phyloP scores from a whole-genome alignment of 768 basidiomycete genomes.

The Rhodosporidiobolus sp. region DNA sequence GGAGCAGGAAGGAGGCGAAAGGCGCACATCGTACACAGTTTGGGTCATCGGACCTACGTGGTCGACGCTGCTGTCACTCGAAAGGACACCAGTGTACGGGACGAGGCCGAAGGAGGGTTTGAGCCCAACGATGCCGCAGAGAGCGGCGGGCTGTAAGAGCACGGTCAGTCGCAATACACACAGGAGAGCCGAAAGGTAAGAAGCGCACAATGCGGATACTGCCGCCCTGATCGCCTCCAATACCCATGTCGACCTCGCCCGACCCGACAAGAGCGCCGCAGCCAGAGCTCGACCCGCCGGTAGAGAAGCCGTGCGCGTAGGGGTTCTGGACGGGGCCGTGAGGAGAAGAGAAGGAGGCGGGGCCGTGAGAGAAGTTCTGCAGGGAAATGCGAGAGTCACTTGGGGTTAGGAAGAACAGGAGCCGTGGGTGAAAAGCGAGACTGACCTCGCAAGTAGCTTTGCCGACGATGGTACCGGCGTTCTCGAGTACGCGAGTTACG shows the following conservation, averaged over 20 bases:
- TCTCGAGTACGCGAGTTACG: conserved; percentile 53
- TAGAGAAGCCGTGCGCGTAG: conserved; percentile 16
- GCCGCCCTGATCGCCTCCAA: conserved; percentile 57
- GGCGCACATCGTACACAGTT: conserved; percentile 50
- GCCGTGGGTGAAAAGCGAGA: background rate
- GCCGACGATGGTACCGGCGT: conserved; percentile 51
- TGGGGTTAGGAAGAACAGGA: background rate
- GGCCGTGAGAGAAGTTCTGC: conserved; percentile 50
- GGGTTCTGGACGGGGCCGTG: conserved; percentile 53
- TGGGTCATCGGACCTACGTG: conserved; percentile 51
- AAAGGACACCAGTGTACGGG: conserved; percentile 55
- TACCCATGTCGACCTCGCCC: conserved; percentile 53
- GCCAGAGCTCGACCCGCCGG: conserved; percentile 55
- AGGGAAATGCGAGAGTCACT: too few relatives aligned
- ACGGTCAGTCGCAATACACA: too few relatives aligned
- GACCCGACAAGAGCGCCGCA: conserved; percentile 53
- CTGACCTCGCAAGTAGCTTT: conserved; percentile 51
- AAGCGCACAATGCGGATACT: conserved; percentile 50
- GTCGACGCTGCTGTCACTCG: conserved; percentile 52
- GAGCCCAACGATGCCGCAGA: conserved; percentile 54
- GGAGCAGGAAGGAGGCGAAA: background rate
- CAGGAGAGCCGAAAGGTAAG: background rate
- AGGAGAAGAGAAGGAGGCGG: conserved; percentile 50
- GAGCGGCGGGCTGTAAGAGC: conserved; percentile 49
- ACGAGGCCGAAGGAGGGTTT: conserved; percentile 55